Evolutionary conservation across 2,329 filamentous ascomycete genomes (phyloP), one percentile per base, ranked within the genome.

Genomic region (Penicillium sp.): DNA sequence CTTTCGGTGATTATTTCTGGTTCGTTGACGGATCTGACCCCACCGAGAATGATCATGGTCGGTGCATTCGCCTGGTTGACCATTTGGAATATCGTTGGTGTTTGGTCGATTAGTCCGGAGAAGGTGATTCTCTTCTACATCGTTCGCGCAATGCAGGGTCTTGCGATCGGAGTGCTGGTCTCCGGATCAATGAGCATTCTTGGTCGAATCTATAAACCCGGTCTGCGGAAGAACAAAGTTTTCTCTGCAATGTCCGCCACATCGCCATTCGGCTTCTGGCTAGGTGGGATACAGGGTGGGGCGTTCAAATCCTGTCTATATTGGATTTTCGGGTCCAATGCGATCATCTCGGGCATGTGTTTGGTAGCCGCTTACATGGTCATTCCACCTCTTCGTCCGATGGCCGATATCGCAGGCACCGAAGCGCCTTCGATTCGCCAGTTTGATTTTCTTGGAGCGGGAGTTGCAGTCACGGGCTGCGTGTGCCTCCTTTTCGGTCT

Each of bases 401-500:
- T 64, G 14, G 62, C 62, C 6, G 62, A 64, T 44, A 55, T 61
- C 33, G 62, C 57, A 55, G 65, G 62, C 62, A 61, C 54, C 39
- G 58, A 64, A 64, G 58, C 52, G 37, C 47, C 68, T 62, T 50
- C 62, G 61, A 61, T 74, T 19, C 56, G 57, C 19, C 45, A 63
- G 3, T 63, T 63, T 24, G 61, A 63, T 43, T 74, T 66, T 19
- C 61, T 76, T 3, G 81, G 81, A 14, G 74, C 75, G 3, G 76
- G 74, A 3, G 69, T 83, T 52, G 73, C 55, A 13, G 52, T 56
- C 3, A 50, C 50, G 1, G 57, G 60, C 14, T 62, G 57, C 39
- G 49, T 84, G 1, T 70, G 83, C 4, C 73, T 84, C 60, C 83
- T 84, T 55, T 79, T 84, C 53, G 79, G 81, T 0, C 81, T 81